A percentile compares a stretch with the other conserved stretches of the same genome.
Evolutionary conservation across 2,329 filamentous ascomycete genomes (phyloP).

Genomic region (Orbilia brochopaga): DNA sequence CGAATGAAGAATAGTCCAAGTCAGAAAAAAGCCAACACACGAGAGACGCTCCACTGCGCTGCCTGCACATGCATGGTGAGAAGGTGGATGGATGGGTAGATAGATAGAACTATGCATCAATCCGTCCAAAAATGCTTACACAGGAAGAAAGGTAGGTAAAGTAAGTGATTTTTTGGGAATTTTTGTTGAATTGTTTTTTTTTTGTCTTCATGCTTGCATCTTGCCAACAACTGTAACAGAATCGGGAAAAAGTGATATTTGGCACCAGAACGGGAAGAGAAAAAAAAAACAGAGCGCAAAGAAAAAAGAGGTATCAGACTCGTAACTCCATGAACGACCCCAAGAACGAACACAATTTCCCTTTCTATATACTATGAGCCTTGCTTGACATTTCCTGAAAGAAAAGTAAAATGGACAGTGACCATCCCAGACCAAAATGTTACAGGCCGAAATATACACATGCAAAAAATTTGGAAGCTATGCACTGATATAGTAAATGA

Average conservation of each 20-base stretch:
- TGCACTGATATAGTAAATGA: slow-evolving; percentile 9
- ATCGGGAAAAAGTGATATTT: neutral
- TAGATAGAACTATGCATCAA: too few relatives aligned
- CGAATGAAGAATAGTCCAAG: neutral
- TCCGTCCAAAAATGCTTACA: neutral
- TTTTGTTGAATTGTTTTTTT: slow-evolving; percentile 4
- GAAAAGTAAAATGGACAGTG: slow-evolving; percentile 16
- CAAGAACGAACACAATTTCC: slow-evolving; percentile 24
- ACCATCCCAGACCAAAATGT: slow-evolving; percentile 41
- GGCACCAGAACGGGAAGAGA: neutral
- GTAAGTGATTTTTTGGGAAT: too few relatives aligned
- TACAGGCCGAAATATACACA: slow-evolving; percentile 45
- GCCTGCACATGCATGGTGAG: too few relatives aligned
- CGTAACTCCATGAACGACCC: slow-evolving; percentile 40
- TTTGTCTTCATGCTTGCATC: slow-evolving; percentile 8
- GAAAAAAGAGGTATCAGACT: slow-evolving; percentile 35
- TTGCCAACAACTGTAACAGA: slow-evolving; percentile 6
- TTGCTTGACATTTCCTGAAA: slow-evolving; percentile 17
- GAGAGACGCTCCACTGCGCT: neutral
- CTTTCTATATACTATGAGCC: slow-evolving; percentile 34
- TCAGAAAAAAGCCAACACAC: neutral
- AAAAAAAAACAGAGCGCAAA: slow-evolving; percentile 9
- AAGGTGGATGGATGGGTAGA: too few relatives aligned
- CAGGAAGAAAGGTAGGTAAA: neutral
- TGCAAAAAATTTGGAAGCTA: slow-evolving; percentile 27